Base-by-base conservation (phyloP, 2,329 filamentous ascomycete genomes). In the Arthroderma sp. region DNA sequence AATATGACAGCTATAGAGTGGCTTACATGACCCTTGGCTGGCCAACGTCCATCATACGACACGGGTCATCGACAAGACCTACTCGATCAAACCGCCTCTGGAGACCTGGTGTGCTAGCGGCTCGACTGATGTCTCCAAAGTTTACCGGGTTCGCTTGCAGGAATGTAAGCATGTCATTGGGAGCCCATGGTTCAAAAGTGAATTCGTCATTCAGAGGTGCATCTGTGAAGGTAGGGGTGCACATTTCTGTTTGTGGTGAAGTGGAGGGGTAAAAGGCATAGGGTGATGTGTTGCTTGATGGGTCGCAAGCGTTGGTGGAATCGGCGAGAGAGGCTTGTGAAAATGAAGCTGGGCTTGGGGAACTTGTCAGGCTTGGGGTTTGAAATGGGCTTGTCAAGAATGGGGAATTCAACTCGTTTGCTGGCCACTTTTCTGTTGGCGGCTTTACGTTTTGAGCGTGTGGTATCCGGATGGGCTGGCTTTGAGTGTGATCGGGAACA, bases 401-500 rank as follows among this genome's bases (percentile, higher is more conserved):
- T 10, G 41, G 41, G 2, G 41, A 43, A 5, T 43, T 11, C 6
- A 31, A 15, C n/a, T 43, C 41, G 33, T 28, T 43, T 4, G 34
- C n/a, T 30, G 41, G 32, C 41, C 41, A 37, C n/a, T 29, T 11
- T 30, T 43, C 41, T 3, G 22, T 29, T 31, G 32, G 11, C n/a
- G n/a, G 9, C 37, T 43, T 29, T 6, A 28, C 22, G 8, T 32
- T 22, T 9, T 11, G 8, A 9, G 32, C 8, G 9, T n/a, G 22
- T 8, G 41, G 41, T 6, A 43, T 22, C 33, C 41, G 32, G 5
- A 27, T 33, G 32, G 33, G 32, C 34, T 29, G 41, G 28, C 41
- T 37, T 15, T 43, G 41, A 11, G 41, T 43, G 27, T 43, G 41
- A 43, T 43, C 41, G 11, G 41, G 41, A 29, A 43, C 33, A 43